phyloP scores from a whole-genome alignment of 805 yeast genomes.

The Suhomyces sp. region DNA sequence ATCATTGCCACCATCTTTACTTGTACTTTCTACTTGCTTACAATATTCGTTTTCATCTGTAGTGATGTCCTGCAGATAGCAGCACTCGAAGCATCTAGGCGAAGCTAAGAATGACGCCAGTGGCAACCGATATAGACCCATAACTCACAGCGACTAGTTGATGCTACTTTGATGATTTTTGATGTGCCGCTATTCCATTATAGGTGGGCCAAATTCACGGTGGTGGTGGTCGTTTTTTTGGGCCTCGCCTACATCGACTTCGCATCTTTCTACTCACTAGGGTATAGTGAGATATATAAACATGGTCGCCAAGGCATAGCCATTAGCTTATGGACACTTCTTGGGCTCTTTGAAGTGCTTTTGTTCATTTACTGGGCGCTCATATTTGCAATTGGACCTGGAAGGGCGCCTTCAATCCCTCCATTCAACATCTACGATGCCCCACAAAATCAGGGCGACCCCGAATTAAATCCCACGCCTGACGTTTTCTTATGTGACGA shows the following conservation, averaged over 20 bases:
- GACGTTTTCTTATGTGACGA: conserved; percentile 62
- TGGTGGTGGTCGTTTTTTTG: conserved; percentile 28
- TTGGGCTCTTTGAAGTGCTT: conserved; percentile 22
- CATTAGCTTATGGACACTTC: conserved; percentile 34
- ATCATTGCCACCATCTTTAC: background rate
- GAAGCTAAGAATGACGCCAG: background rate
- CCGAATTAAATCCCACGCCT: conserved; percentile 45
- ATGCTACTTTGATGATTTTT: conserved; percentile 6
- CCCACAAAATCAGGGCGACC: conserved; percentile 6
- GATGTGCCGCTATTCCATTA: conserved; percentile 8
- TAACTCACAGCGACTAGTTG: no score
- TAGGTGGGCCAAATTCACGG: conserved; percentile 15
- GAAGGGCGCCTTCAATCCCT: conserved; percentile 36
- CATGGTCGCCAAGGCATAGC: conserved; percentile 32
- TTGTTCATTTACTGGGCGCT: conserved; percentile 43
- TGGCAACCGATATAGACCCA: no score
- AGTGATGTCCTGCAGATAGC: background rate
- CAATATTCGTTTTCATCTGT: background rate
- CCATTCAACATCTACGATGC: conserved; percentile 32
- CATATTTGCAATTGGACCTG: conserved; percentile 56
- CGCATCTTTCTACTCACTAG: conserved; percentile 43
- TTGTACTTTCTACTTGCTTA: background rate
- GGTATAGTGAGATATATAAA: conserved; percentile 36
- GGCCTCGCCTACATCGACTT: conserved; percentile 42
- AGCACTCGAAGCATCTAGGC: background rate